Evolutionary conservation across 2,329 filamentous ascomycete genomes (phyloP).

Genomic region (Colletotrichum lini): DNA sequence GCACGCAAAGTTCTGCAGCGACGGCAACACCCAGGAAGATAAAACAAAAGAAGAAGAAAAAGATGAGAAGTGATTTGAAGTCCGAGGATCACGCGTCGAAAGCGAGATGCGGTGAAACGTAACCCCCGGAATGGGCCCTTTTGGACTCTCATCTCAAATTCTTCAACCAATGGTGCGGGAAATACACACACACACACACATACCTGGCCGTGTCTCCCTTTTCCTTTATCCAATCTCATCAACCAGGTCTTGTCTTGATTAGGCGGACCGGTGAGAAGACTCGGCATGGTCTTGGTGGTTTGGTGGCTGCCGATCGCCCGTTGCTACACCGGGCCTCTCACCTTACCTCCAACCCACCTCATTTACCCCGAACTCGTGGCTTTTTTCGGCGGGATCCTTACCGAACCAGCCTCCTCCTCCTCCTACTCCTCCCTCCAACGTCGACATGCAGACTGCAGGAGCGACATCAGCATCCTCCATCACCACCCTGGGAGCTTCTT

Average conservation of each 20-base stretch:
- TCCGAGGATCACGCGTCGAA: conserved; percentile 20
- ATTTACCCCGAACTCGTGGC: conserved; percentile 17
- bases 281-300: not conserved
- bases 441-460: not conserved
- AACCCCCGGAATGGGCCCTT: conserved; percentile 18
- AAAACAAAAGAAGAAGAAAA: not conserved
- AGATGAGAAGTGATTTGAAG: not conserved
- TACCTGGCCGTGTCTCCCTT: not conserved
- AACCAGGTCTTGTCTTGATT: not conserved
- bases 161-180: conserved; percentile 11
- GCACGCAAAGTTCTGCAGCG: not conserved
- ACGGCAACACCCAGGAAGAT: not conserved
- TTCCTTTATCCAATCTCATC: not conserved
- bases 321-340: conserved; percentile 32
- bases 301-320: not conserved
- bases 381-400: conserved; percentile 25
- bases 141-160: conserved; percentile 23
- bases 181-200: not conserved
- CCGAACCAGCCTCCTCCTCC: conserved; percentile 17
- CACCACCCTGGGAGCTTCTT: not conserved
- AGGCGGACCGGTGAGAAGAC: not conserved
- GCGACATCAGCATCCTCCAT: not conserved
- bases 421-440: not conserved
- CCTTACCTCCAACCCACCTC: conserved; percentile 22
- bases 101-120: conserved; percentile 37